These are phyloP conservation scores for Hanseniaspora nectarophila DNA, from an alignment of 805 yeast species.

Conservation along the genomic window DNA sequence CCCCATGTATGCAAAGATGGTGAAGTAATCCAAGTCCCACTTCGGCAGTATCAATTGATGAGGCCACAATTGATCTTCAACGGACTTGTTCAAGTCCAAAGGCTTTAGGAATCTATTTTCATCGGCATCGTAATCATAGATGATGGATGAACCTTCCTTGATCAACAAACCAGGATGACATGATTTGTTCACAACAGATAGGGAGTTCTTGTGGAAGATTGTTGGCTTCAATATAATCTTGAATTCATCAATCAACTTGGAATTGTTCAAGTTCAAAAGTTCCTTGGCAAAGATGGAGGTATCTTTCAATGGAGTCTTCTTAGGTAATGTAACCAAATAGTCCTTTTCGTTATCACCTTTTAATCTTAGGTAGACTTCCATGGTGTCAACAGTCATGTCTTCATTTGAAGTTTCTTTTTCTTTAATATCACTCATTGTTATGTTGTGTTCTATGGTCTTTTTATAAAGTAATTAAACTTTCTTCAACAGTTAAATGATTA, in stretches of 20 bases:
- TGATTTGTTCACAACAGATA: conserved; percentile 58
- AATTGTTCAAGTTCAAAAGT: conserved; percentile 36
- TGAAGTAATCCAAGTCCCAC: conserved; percentile 23
- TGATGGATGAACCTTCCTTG: conserved; percentile 56
- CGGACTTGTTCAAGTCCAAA: conserved; percentile 36
- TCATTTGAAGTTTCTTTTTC: background rate
- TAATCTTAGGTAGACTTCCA: conserved; percentile 57
- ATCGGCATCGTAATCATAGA: conserved; percentile 53
- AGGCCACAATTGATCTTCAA: conserved; percentile 64
- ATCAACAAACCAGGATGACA: conserved; percentile 58
- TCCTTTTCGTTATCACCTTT: conserved; percentile 78
- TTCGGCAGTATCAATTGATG: conserved; percentile 59
- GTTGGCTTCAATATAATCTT: conserved; percentile 61
- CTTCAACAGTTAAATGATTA: too few relatives aligned
- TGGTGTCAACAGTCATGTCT: conserved; percentile 13
- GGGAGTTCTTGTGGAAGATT: conserved; percentile 53
- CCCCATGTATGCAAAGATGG: conserved; percentile 16
- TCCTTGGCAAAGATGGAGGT: conserved; percentile 36
- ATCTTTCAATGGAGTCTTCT: conserved; percentile 42
- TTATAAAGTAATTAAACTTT: too few relatives aligned
- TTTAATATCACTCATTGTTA: background rate
- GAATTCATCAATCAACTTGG: conserved; percentile 4
- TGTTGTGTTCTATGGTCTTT: background rate
- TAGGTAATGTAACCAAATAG: conserved; percentile 64
- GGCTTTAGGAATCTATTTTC: conserved; percentile 34